A percentile compares a stretch with the other conserved stretches of the same genome.
phyloP scores from a whole-genome alignment of 2,329 filamentous ascomycete genomes.

The Periconia digitata region DNA sequence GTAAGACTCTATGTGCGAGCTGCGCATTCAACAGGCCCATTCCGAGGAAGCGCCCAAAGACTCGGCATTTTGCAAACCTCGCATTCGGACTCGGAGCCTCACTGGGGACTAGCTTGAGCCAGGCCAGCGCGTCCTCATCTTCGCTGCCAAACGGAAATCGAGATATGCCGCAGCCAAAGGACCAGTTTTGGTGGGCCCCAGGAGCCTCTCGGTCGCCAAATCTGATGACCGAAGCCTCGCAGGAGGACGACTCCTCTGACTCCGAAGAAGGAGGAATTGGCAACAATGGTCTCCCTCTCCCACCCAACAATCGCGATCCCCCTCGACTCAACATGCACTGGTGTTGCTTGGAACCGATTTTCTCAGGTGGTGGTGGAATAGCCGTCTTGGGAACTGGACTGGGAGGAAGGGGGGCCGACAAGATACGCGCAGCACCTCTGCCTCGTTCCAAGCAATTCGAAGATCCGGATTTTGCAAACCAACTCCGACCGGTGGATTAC shows the following conservation, averaged over 20 bases:
- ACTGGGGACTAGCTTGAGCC: conserved; percentile 27
- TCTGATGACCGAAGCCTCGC: conserved; percentile 57
- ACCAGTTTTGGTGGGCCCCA: conserved; percentile 62
- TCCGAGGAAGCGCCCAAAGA: conserved; percentile 44
- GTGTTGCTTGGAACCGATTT: conserved; percentile 63
- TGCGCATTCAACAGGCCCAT: conserved; percentile 60
- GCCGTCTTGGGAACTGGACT: conserved; percentile 54
- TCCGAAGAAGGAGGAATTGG: conserved; percentile 39
- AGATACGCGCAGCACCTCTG: conserved; percentile 59
- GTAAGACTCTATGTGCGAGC: conserved; percentile 61
- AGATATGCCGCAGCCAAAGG: conserved; percentile 23
- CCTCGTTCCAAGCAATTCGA: conserved; percentile 58
- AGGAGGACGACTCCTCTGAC: conserved; percentile 42
- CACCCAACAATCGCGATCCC: conserved; percentile 40
- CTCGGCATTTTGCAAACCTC: conserved; percentile 40
- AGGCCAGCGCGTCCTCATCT: conserved; percentile 31
- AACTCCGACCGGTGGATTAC: conserved; percentile 51
- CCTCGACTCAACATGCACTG: conserved; percentile 59
- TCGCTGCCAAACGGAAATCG: conserved; percentile 25
- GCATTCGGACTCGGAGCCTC: conserved; percentile 37
- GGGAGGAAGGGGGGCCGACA: conserved; percentile 55
- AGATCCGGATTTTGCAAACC: conserved; percentile 55
- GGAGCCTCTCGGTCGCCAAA: conserved; percentile 58
- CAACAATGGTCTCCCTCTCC: conserved; percentile 39
- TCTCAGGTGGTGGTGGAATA: conserved; percentile 62